Conservation (phyloP, 352 stramenopile genomes). For the Phytophthora ohioensis region DNA sequence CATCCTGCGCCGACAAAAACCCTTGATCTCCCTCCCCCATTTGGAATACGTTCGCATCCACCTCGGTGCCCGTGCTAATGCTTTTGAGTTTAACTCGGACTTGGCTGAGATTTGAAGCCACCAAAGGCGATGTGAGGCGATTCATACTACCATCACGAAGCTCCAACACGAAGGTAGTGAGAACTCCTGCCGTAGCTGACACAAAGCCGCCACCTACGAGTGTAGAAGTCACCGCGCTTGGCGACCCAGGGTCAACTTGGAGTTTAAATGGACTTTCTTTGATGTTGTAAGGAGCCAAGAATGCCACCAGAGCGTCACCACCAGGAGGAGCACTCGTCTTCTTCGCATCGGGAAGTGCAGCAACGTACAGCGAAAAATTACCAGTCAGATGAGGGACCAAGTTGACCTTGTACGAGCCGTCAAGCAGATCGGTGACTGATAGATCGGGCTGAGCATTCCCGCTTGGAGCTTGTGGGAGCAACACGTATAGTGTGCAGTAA, state of each 20-base stretch:
- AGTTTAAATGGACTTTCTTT: constrained; percentile 55
- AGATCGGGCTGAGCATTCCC: constrained; percentile 21
- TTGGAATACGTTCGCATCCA: constrained; percentile 10
- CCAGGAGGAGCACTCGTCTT: constrained; percentile 24
- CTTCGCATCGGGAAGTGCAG: constrained; percentile 38
- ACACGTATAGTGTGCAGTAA: constrained; percentile 45
- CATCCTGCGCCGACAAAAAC: constrained; percentile 15
- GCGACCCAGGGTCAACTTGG: constrained; percentile 45
- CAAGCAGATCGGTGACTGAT: constrained; percentile 41
- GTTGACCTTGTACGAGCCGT: constrained; percentile 55
- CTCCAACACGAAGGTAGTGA: constrained; percentile 45
- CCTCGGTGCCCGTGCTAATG: constrained; percentile 11
- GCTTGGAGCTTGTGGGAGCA: constrained; percentile 45
- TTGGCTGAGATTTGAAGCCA: neutral
- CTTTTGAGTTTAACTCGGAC: constrained; percentile 24
- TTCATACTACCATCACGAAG: constrained; percentile 51
- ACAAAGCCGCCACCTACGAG: constrained; percentile 42
- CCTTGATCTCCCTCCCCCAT: constrained; percentile 15
- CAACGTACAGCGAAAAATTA: constrained; percentile 52
- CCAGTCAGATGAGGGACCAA: constrained; percentile 48
- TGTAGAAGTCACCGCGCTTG: constrained; percentile 43
- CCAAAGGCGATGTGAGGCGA: constrained; percentile 27
- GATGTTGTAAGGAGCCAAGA: constrained; percentile 52
- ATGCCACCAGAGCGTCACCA: constrained; percentile 35
- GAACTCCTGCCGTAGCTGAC: constrained; percentile 44